Evolutionary conservation across 2,329 filamentous ascomycete species (phyloP).

Genomic region (Blastomyces percursus): DNA sequence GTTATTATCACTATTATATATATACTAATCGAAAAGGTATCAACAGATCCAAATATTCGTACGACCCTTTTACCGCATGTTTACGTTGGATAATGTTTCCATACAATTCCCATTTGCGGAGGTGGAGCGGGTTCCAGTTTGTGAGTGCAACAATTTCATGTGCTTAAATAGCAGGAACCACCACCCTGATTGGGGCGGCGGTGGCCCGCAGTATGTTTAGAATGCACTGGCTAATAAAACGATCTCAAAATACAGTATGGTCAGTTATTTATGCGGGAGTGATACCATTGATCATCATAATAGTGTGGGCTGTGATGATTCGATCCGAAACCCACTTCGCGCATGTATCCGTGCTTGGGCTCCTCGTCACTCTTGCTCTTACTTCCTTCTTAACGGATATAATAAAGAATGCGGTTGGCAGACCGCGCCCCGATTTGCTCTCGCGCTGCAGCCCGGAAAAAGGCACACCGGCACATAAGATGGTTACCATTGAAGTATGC

Average conservation of each 20-base stretch:
- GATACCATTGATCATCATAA: conserved; percentile 56
- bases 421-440: conserved; percentile 76
- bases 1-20: not conserved
- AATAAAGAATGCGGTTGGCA: conserved; percentile 77
- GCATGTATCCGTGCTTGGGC: conserved; percentile 73
- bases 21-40: conserved; percentile 4
- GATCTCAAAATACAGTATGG: conserved; percentile 17
- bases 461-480: conserved; percentile 44
- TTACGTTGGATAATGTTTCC: conserved; percentile 70
- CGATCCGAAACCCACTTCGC: conserved; percentile 63
- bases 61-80: conserved; percentile 89
- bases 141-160: conserved; percentile 37
- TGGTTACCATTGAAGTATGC: conserved; percentile 41
- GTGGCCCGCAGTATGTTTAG: not conserved
- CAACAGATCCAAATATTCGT: conserved; percentile 54
- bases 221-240: not conserved
- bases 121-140: conserved; percentile 68
- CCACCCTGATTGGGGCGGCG: not conserved
- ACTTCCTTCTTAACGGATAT: conserved; percentile 78
- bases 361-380: conserved; percentile 64
- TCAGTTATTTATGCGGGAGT: conserved; percentile 70
- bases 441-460: conserved; percentile 67
- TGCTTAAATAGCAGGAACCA: not conserved
- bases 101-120: conserved; percentile 82
- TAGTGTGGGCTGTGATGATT: conserved; percentile 52